Evolutionary conservation across 192 early-diverging fungal species (phyloP).

Genomic region (Umbelopsis vinacea): DNA sequence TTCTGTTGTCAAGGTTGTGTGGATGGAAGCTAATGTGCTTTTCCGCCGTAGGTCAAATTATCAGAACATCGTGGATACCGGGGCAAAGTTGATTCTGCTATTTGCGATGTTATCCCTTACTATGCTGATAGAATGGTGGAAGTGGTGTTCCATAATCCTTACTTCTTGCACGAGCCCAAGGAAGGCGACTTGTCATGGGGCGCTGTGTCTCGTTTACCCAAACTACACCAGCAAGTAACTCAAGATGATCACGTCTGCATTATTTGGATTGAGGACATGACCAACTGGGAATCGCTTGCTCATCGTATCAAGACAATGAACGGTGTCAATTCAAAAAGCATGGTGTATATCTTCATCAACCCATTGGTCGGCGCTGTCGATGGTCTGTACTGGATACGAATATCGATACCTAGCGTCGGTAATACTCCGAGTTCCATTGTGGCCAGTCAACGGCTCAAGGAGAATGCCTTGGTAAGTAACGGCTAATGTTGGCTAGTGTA

Average conservation of each 20-base stretch:
- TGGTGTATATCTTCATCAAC: constrained; percentile 71
- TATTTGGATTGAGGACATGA: constrained; percentile 75
- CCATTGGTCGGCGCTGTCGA: constrained; percentile 60
- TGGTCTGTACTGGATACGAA: constrained; percentile 71
- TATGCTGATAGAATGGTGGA: constrained; percentile 70
- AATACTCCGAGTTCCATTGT: constrained; percentile 20
- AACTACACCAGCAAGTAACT: constrained; percentile 49
- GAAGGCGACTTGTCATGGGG: constrained; percentile 9
- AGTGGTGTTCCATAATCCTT: constrained; percentile 75
- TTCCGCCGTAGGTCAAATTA: constrained; percentile 48
- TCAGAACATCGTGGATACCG: constrained; percentile 66
- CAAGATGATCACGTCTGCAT: constrained; percentile 71
- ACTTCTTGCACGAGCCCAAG: constrained; percentile 49
- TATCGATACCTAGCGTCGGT: constrained; percentile 48
- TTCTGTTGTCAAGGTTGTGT: too few relatives aligned
- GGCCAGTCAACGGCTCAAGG: constrained; percentile 41
- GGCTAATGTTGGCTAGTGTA: background rate
- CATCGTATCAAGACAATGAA: constrained; percentile 42
- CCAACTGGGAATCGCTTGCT: constrained; percentile 45
- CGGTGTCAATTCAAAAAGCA: constrained; percentile 25
- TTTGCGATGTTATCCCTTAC: constrained; percentile 70
- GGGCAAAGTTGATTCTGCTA: constrained; percentile 53
- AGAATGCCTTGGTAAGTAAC: constrained; percentile 55
- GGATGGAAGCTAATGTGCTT: background rate
- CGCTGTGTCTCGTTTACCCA: constrained; percentile 10